Percentiles rank a stretch among this genome's conserved stretches.
phyloP scores from a whole-genome alignment of 2,329 filamentous ascomycete genomes.

The Colletotrichum sp. region DNA sequence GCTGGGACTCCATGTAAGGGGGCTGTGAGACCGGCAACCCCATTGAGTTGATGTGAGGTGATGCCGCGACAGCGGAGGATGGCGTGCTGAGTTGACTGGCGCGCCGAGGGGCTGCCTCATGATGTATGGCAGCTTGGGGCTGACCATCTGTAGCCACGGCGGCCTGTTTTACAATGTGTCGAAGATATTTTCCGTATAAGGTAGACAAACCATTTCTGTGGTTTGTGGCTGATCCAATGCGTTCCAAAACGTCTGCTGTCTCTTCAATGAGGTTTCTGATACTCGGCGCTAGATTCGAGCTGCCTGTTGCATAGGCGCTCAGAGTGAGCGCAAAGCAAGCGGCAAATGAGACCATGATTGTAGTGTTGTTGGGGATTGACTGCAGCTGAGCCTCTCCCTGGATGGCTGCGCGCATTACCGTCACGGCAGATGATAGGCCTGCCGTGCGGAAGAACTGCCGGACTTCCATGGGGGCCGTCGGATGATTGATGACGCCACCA shows the following conservation, averaged over 20 bases:
- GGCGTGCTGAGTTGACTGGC: conserved; percentile 8
- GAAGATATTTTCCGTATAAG: conserved; percentile 51
- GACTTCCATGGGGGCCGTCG: conserved; percentile 72
- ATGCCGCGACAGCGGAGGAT: not conserved
- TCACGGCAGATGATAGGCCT: conserved; percentile 74
- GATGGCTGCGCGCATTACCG: conserved; percentile 75
- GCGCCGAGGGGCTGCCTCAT: not conserved
- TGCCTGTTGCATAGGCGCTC: conserved; percentile 62
- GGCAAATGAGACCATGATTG: conserved; percentile 80
- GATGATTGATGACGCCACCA: conserved; percentile 76
- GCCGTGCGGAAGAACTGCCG: conserved; percentile 76
- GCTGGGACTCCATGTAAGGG: conserved; percentile 29
- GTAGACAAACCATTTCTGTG: conserved; percentile 71
- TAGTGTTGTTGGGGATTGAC: conserved; percentile 80
- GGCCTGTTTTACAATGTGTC: conserved; percentile 47
- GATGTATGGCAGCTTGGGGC: not conserved
- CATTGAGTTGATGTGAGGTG: conserved; percentile 11
- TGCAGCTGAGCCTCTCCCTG: conserved; percentile 73
- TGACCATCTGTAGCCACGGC: conserved; percentile 23
- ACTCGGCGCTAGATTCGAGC: conserved; percentile 65
- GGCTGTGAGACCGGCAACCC: conserved; percentile 26
- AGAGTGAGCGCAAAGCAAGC: conserved; percentile 72
- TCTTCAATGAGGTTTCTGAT: conserved; percentile 71
- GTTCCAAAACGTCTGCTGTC: conserved; percentile 70
- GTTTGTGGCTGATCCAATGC: conserved; percentile 68